Conservation (phyloP, 2,329 filamentous ascomycete species). For the Coleophoma crateriformis region DNA sequence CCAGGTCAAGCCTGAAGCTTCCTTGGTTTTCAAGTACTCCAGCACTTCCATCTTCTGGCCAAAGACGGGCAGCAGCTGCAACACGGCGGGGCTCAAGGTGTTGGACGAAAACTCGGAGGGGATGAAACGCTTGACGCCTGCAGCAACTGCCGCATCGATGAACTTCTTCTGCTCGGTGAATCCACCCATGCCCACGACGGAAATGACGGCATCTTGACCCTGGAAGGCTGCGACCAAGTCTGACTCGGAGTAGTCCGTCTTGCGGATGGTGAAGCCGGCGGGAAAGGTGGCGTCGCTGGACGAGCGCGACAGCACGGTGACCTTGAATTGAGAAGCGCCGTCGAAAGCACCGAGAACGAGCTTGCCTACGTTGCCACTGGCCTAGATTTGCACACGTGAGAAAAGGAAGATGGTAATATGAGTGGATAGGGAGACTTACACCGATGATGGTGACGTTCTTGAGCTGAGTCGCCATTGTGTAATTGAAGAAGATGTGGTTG, state of each 20-base stretch:
- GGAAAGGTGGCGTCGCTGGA: neutral
- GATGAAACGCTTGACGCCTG: conserved; percentile 51
- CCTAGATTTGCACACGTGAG: neutral
- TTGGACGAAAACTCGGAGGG: conserved; percentile 41
- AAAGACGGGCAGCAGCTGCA: neutral
- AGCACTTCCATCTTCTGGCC: conserved; percentile 10
- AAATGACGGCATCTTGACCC: conserved; percentile 52
- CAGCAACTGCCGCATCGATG: conserved; percentile 48
- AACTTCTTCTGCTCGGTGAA: conserved; percentile 40
- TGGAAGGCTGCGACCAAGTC: conserved; percentile 30
- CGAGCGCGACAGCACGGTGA: neutral
- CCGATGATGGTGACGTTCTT: too few species aligned
- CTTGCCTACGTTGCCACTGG: neutral
- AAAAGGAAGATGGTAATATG: too few species aligned
- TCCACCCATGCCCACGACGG: conserved; percentile 37
- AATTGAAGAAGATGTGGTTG: too few species aligned
- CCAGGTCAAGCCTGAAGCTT: conserved; percentile 34
- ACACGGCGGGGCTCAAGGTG: neutral
- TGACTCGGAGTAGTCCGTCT: neutral
- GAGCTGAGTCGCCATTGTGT: too few species aligned
- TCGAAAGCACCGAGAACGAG: neutral
- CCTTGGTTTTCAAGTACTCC: conserved; percentile 29
- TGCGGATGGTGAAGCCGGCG: neutral
- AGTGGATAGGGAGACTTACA: too few species aligned
- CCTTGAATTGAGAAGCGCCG: neutral